Evolutionary conservation across 805 yeast species (phyloP).

Genomic region (Nakazawaea holstii): DNA sequence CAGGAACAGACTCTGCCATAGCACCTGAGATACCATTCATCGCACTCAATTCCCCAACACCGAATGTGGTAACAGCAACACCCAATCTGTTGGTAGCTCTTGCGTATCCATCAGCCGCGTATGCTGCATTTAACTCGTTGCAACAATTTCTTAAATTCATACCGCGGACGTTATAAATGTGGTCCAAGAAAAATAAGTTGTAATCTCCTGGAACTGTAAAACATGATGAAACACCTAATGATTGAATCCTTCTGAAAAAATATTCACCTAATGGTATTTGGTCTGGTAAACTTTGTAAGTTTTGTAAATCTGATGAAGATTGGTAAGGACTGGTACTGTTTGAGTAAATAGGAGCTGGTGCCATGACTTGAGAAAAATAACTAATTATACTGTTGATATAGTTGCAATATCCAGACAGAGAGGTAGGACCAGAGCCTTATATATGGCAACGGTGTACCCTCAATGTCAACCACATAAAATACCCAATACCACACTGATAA

Average conservation of each 20-base stretch:
- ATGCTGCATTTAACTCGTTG: conserved; percentile 86
- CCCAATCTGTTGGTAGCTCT: conserved; percentile 60
- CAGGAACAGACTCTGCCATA: conserved; percentile 73
- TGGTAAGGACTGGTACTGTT: conserved; percentile 1
- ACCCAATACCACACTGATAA: too few relatives aligned
- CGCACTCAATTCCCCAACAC: conserved; percentile 88
- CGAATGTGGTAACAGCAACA: conserved; percentile 67
- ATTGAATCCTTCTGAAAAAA: conserved; percentile 51
- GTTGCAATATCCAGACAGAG: not conserved
- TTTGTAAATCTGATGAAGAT: not conserved
- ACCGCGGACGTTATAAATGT: conserved; percentile 45
- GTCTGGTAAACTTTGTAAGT: not conserved
- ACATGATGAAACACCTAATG: conserved; percentile 51
- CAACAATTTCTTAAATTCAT: conserved; percentile 78
- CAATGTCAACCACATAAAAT: too few relatives aligned
- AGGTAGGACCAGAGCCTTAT: not conserved
- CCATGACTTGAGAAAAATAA: not conserved
- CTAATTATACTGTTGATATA: not conserved
- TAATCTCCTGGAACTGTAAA: conserved; percentile 84
- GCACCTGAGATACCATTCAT: conserved; percentile 81
- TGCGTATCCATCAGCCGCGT: conserved; percentile 88
- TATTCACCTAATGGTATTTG: conserved; percentile 58
- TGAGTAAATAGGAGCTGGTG: conserved; percentile 5
- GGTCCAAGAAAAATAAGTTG: conserved; percentile 63
- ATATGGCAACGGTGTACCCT: too few relatives aligned